phyloP scores from a whole-genome alignment of 164 flowering plant species.

The Nymphaea colorata region DNA sequence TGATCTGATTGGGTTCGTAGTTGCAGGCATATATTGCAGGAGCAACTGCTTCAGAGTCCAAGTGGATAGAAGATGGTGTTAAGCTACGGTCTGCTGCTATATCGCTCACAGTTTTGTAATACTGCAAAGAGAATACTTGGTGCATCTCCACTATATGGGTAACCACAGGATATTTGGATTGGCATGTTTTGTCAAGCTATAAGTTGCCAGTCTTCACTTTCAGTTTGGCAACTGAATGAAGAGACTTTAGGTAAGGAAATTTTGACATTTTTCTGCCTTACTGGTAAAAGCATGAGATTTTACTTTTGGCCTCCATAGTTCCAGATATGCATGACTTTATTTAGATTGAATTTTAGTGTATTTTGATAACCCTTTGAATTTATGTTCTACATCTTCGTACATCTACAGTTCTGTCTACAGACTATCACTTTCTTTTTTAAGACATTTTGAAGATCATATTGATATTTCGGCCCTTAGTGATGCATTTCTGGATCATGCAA shows the following conservation, averaged over 20 bases:
- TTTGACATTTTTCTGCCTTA: neutral
- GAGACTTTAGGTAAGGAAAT: neutral
- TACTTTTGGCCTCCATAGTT: neutral
- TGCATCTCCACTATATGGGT: neutral
- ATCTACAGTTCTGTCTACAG: too few relatives aligned
- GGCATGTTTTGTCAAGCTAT: neutral
- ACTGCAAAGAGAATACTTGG: neutral
- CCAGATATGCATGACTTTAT: neutral
- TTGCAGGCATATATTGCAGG: slow-evolving; percentile 70
- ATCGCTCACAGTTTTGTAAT: slow-evolving; percentile 38
- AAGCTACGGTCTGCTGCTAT: slow-evolving; percentile 93
- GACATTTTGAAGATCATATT: too few relatives aligned
- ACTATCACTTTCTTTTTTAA: too few relatives aligned
- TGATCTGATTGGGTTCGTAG: neutral
- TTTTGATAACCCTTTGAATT: too few relatives aligned
- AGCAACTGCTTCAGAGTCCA: slow-evolving; percentile 70
- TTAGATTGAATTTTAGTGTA: too few relatives aligned
- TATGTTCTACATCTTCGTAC: too few relatives aligned
- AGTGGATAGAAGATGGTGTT: slow-evolving; percentile 77
- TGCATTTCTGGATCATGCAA: too few relatives aligned
- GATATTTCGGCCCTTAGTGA: too few relatives aligned
- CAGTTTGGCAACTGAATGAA: neutral
- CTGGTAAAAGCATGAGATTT: neutral
- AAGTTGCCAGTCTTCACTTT: neutral
- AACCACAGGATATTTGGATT: neutral